phyloP scores from a whole-genome alignment of 1,284 basidiomycete genomes.

The Malassezia pachydermatis region DNA sequence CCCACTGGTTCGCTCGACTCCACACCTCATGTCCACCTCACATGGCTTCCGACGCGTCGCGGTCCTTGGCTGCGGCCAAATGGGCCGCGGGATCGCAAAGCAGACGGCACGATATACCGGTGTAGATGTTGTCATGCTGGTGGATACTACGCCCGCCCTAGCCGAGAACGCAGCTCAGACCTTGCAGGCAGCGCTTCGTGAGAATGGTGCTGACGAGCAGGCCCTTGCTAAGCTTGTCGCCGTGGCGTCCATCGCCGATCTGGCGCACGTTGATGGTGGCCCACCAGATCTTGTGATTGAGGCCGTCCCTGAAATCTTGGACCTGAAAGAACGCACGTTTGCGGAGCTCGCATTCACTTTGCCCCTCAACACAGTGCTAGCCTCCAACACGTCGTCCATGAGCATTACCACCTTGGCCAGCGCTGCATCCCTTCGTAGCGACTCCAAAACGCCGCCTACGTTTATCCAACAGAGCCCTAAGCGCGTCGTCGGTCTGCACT shows the following conservation, averaged over 20 bases:
- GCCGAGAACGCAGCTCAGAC: too few relatives aligned
- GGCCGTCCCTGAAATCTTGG: slow-evolving; percentile 79
- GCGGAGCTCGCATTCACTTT: slow-evolving; percentile 60
- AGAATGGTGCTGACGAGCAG: too few relatives aligned
- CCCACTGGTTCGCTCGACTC: too few relatives aligned
- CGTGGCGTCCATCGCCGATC: slow-evolving; percentile 66
- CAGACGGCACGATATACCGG: too few relatives aligned
- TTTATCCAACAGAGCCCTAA: slow-evolving; percentile 25
- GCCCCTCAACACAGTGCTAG: slow-evolving; percentile 67
- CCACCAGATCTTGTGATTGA: slow-evolving; percentile 85
- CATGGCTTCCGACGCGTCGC: too few relatives aligned
- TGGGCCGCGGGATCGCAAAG: too few relatives aligned
- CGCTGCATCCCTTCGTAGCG: slow-evolving; percentile 27
- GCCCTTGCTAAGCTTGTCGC: too few relatives aligned
- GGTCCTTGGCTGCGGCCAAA: too few relatives aligned
- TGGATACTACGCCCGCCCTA: too few relatives aligned
- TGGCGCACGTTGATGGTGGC: slow-evolving; percentile 49
- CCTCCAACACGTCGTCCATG: slow-evolving; percentile 87
- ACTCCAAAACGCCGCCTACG: slow-evolving; percentile 29
- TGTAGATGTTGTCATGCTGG: too few relatives aligned
- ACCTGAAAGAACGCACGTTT: slow-evolving; percentile 73
- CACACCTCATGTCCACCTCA: too few relatives aligned
- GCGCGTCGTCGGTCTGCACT: slow-evolving; percentile 61
- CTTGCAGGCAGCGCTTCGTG: too few relatives aligned
- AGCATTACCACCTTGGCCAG: slow-evolving; percentile 87